phyloP scores from a whole-genome alignment of 2,329 filamentous ascomycete genomes.

The Aspergillus japonicus region DNA sequence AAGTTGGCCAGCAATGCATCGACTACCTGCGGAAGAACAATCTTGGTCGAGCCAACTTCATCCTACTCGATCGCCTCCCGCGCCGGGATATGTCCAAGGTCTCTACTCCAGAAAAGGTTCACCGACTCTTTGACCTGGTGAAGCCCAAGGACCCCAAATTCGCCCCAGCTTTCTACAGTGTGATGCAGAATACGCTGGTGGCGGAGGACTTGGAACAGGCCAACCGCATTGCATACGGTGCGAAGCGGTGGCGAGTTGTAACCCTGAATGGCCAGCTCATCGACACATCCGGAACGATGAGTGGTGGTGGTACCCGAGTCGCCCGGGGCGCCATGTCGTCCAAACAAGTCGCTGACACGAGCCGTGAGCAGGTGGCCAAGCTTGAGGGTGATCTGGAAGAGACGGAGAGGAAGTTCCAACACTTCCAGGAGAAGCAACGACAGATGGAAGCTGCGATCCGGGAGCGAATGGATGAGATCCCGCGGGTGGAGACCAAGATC shows the following conservation, averaged over 20 bases:
- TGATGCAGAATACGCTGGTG: conserved; percentile 91
- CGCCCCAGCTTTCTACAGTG: conserved; percentile 88
- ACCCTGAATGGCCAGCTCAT: conserved; percentile 94
- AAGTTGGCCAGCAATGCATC: conserved; percentile 95
- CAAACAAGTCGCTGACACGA: conserved; percentile 82
- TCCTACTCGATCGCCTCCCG: conserved; percentile 85
- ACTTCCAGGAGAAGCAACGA: conserved; percentile 80
- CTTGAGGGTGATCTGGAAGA: conserved; percentile 83
- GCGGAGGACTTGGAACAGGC: conserved; percentile 92
- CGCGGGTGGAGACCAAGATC: conserved; percentile 81
- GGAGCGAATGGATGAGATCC: conserved; percentile 73
- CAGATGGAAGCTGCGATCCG: conserved; percentile 73
- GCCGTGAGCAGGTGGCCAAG: conserved; percentile 83
- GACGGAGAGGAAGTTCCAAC: conserved; percentile 77
- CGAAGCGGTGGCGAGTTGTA: conserved; percentile 91
- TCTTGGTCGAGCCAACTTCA: conserved; percentile 93
- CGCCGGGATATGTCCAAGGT: conserved; percentile 75
- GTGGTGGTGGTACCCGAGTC: conserved; percentile 86
- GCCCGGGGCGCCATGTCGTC: conserved; percentile 96
- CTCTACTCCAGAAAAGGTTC: conserved; percentile 86
- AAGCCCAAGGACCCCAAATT: conserved; percentile 86
- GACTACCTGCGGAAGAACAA: conserved; percentile 98
- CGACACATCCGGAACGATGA: conserved; percentile 98
- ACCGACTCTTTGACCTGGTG: conserved; percentile 88
- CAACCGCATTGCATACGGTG: conserved; percentile 93